Conservation (phyloP, 2,329 filamentous ascomycete species). For the Chaetomiaceae sp. region DNA sequence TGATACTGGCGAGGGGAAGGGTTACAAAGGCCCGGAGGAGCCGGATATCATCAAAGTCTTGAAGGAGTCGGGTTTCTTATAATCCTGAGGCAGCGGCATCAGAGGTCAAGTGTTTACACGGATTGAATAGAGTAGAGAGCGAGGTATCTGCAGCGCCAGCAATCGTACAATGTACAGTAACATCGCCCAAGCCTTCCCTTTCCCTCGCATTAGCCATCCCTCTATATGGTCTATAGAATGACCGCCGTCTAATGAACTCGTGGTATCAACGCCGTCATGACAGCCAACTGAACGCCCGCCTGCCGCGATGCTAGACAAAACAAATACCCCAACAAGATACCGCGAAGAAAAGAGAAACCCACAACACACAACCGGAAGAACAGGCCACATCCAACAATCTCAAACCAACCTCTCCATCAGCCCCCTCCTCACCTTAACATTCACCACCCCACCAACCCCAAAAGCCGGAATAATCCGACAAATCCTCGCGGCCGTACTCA, state of each 20-base stretch:
- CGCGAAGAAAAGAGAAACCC: background rate
- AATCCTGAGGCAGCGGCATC: background rate
- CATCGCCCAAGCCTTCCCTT: background rate
- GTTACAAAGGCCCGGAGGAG: constrained; percentile 28
- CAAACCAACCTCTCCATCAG: constrained; percentile 58
- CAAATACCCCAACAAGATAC: background rate
- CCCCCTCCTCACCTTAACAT: constrained; percentile 60
- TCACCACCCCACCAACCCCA: constrained; percentile 82
- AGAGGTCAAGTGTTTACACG: no score
- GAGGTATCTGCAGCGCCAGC: background rate
- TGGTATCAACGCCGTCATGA: constrained; percentile 2
- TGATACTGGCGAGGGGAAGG: constrained; percentile 38
- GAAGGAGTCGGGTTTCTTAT: constrained; percentile 37
- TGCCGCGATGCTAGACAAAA: background rate
- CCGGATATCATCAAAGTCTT: constrained; percentile 40
- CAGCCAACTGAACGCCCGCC: constrained; percentile 1
- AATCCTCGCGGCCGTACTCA: constrained; percentile 69
- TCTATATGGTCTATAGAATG: constrained; percentile 6
- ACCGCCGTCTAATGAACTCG: constrained; percentile 3
- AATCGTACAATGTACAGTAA: background rate
- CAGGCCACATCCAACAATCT: background rate
- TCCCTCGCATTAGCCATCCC: background rate
- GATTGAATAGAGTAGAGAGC: background rate
- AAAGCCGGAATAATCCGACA: constrained; percentile 84
- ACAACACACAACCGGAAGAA: background rate